A percentile compares a stretch with the other conserved stretches of the same genome.
Evolutionary conservation across 768 basidiomycete genomes (phyloP).

Genomic region (Calocera cornea): DNA sequence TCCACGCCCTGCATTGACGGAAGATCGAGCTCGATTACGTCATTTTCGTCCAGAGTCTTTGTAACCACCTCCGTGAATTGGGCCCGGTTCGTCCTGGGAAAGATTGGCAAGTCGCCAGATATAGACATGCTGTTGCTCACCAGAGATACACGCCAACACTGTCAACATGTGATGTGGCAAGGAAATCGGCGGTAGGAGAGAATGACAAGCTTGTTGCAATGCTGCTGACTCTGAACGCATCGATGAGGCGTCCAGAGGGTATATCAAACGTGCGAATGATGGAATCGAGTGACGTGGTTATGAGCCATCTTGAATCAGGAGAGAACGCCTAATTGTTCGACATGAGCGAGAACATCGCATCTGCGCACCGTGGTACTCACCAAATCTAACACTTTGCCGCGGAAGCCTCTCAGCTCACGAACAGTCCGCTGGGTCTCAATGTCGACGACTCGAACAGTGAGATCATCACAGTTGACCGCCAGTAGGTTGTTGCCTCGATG

Average conservation of each 20-base stretch:
- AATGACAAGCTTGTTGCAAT: constrained; percentile 84
- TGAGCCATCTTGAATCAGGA: constrained; percentile 86
- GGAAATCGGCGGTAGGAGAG: constrained; percentile 89
- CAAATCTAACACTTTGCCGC: constrained; percentile 75
- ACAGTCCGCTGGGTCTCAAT: constrained; percentile 81
- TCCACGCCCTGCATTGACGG: constrained; percentile 73
- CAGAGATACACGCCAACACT: constrained; percentile 93
- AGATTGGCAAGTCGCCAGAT: not conserved
- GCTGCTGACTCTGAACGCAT: constrained; percentile 76
- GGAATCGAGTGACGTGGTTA: constrained; percentile 78
- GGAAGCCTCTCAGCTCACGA: constrained; percentile 74
- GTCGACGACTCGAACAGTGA: constrained; percentile 72
- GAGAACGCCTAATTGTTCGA: constrained; percentile 61
- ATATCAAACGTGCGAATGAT: constrained; percentile 91
- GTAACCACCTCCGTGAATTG: constrained; percentile 81
- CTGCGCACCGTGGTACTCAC: constrained; percentile 32
- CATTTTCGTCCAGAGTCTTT: constrained; percentile 62
- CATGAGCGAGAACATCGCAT: not conserved
- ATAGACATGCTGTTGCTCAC: constrained; percentile 29
- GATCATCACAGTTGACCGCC: constrained; percentile 74
- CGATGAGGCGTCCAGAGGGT: constrained; percentile 82
- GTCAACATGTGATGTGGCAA: constrained; percentile 89
- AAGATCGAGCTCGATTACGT: constrained; percentile 51
- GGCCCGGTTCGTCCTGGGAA: constrained; percentile 77
- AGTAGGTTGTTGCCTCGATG: constrained; percentile 78